Evolutionary conservation across 2,329 filamentous ascomycete species (phyloP).

Genomic region (Neonectria ditissima): DNA sequence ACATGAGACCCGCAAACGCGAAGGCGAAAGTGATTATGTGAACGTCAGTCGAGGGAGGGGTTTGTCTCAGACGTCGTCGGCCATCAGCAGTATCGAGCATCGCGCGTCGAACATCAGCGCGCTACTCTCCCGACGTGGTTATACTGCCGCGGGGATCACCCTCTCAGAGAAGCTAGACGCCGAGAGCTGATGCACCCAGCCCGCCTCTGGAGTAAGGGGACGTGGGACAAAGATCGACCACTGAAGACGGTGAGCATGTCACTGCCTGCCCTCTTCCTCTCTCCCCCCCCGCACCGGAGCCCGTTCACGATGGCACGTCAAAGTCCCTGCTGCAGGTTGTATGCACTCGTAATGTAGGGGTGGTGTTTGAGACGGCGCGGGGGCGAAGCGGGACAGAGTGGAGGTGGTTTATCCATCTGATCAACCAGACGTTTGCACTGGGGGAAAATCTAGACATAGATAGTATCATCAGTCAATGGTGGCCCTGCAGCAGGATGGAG

Average conservation of each 20-base stretch:
- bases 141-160: constrained; percentile 4
- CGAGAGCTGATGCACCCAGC: background rate
- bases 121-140: background rate
- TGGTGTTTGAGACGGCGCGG: constrained; percentile 37
- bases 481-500: background rate
- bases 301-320: constrained; percentile 21
- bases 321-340: background rate
- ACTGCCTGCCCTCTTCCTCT: background rate
- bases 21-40: background rate
- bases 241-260: constrained; percentile 11
- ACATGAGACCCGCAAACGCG: background rate
- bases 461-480: background rate
- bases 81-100: constrained; percentile 19
- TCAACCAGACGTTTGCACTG: constrained; percentile 1
- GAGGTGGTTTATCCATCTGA: constrained; percentile 17
- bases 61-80: constrained; percentile 16
- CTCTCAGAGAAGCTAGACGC: background rate
- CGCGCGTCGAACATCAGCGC: constrained; percentile 12
- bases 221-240: background rate
- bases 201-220: background rate
- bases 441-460: background rate
- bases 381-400: constrained; percentile 20
- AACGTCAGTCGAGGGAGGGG: background rate
- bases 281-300: constrained; percentile 2
- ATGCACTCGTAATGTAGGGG: constrained; percentile 28